A percentile compares a stretch with the other conserved stretches of the same genome.
Evolutionary conservation across 2,329 filamentous ascomycete species (phyloP).

Genomic region (Paradendryphiella salina): DNA sequence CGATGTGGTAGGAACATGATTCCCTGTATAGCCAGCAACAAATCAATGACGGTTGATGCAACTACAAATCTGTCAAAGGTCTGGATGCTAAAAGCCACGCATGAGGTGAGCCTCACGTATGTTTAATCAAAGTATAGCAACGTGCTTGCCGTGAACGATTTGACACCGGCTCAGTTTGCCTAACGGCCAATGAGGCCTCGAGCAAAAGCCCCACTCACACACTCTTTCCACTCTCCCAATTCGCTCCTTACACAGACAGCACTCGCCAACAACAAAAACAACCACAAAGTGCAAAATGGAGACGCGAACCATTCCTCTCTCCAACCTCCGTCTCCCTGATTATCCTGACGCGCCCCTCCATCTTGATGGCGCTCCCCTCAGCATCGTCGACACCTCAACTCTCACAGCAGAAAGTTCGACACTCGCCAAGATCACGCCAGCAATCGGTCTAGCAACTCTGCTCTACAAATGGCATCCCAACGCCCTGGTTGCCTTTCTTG

Average conservation of each 20-base stretch:
- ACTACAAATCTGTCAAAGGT: not conserved
- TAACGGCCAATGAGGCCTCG: slow-evolving; percentile 6
- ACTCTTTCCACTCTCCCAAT: slow-evolving; percentile 11
- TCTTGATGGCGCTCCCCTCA: slow-evolving; percentile 13
- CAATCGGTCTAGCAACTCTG: slow-evolving; percentile 25
- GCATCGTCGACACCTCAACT: slow-evolving; percentile 9
- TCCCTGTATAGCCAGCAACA: too few species aligned
- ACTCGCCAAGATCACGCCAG: slow-evolving; percentile 4
- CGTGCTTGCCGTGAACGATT: too few species aligned
- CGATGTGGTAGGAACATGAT: not conserved
- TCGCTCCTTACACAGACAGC: not conserved
- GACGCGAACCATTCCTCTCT: not conserved
- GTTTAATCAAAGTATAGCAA: too few species aligned
- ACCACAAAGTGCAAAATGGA: slow-evolving; percentile 5
- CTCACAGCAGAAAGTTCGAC: not conserved
- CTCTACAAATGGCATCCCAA: slow-evolving; percentile 27
- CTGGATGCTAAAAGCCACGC: not conserved
- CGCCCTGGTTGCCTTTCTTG: slow-evolving; percentile 24
- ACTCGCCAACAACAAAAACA: not conserved
- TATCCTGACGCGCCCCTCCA: slow-evolving; percentile 13
- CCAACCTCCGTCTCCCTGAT: slow-evolving; percentile 18
- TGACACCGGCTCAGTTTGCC: not conserved
- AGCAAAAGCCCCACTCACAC: slow-evolving; percentile 4
- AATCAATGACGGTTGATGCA: not conserved
- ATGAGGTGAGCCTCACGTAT: too few species aligned